phyloP scores from a whole-genome alignment of 225 moss, liverwort and hornwort species.

The Marchantia paleacea region DNA sequence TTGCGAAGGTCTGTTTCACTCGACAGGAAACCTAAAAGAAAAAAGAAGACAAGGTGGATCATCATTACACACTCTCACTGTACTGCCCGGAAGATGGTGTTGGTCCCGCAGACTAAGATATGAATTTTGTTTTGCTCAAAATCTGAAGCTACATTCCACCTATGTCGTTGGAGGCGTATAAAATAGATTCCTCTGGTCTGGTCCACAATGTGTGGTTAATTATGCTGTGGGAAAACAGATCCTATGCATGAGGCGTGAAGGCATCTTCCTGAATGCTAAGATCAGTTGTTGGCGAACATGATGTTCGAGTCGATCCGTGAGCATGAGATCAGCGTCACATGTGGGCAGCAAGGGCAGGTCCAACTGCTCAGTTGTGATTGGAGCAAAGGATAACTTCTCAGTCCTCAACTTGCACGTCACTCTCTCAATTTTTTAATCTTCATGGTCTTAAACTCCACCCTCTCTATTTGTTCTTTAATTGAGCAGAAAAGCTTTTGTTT shows the following conservation, averaged over 20 bases:
- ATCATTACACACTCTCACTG: neutral
- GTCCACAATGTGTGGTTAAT: neutral
- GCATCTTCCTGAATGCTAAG: neutral
- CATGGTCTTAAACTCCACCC: neutral
- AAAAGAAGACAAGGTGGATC: neutral
- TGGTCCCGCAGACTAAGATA: neutral
- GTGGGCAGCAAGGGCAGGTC: constrained; percentile 10
- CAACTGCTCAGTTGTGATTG: constrained; percentile 8
- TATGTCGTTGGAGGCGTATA: neutral
- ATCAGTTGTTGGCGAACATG: neutral
- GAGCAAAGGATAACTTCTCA: neutral
- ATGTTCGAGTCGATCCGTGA: neutral
- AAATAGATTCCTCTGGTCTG: neutral
- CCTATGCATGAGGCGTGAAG: neutral
- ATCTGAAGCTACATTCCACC: constrained; percentile 4
- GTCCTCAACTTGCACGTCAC: constrained; percentile 8
- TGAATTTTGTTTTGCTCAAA: neutral
- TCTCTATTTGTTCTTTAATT: neutral
- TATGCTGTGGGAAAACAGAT: neutral
- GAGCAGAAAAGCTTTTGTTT: neutral
- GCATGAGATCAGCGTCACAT: constrained; percentile 8
- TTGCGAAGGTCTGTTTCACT: neutral
- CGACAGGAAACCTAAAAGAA: neutral
- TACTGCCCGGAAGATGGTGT: neutral
- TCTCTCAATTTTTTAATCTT: neutral